Conservation (phyloP, 169 alveolate genomes). For the Eimeria zaria region DNA sequence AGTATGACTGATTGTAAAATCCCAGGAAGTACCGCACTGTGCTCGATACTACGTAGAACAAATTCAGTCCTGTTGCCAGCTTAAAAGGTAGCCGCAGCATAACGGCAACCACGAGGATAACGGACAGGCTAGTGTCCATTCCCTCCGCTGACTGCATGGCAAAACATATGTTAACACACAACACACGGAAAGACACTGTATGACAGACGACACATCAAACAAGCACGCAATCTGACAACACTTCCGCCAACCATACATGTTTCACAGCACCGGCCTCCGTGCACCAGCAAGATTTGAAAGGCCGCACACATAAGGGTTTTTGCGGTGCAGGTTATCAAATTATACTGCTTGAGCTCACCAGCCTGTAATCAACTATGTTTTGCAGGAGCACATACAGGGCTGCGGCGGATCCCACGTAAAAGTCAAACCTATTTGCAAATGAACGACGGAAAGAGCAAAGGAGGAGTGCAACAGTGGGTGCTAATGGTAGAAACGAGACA, state of each 20-base stretch:
- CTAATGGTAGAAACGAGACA: slow-evolving; percentile 3
- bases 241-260: not conserved
- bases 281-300: not conserved
- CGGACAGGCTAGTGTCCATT: slow-evolving; percentile 39
- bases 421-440: slow-evolving; percentile 61
- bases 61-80: slow-evolving; percentile 51
- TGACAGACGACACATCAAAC: not conserved
- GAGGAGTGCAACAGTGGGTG: not conserved
- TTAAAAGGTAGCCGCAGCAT: slow-evolving; percentile 72
- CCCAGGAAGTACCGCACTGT: slow-evolving; percentile 70
- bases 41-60: slow-evolving; percentile 29
- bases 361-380: slow-evolving; percentile 53
- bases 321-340: not conserved
- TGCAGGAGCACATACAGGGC: slow-evolving; percentile 48
- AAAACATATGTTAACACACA: not conserved
- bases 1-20: slow-evolving; percentile 66
- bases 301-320: not conserved
- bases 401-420: slow-evolving; percentile 8
- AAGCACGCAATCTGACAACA: not conserved
- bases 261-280: not conserved
- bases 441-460: slow-evolving; percentile 55
- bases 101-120: slow-evolving; percentile 64
- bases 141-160: slow-evolving; percentile 64
- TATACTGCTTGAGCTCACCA: slow-evolving; percentile 1
- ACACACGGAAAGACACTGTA: not conserved